Percentiles rank a stretch among this genome's conserved stretches.
These are phyloP conservation scores for Lachancea thermotolerans DNA, from an alignment of 805 yeast species.

Conservation along the genomic window DNA sequence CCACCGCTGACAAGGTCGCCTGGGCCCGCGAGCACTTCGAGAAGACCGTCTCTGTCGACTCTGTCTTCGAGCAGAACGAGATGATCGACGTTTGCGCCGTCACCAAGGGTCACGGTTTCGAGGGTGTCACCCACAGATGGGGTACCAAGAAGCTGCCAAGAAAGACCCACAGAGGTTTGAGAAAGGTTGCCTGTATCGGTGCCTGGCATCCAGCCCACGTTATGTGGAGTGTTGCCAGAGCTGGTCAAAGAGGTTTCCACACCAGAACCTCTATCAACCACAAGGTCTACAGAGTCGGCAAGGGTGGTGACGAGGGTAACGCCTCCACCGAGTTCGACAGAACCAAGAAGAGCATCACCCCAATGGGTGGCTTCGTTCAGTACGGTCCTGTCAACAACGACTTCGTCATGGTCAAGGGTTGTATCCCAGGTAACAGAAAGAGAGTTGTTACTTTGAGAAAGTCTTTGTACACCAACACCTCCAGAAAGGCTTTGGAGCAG, in stretches of 20 bases:
- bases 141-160: slow-evolving; percentile 99
- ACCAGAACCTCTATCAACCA: slow-evolving; percentile 99
- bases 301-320: slow-evolving; percentile 87
- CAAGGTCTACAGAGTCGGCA: slow-evolving; percentile 99
- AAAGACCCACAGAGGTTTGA: slow-evolving; percentile 99
- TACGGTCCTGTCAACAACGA: slow-evolving; percentile 98
- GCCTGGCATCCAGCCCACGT: slow-evolving; percentile 99
- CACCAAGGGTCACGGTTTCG: slow-evolving; percentile 99
- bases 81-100: slow-evolving; percentile 97
- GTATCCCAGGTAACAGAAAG: slow-evolving; percentile 99
- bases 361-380: slow-evolving; percentile 99
- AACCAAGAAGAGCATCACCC: slow-evolving; percentile 99
- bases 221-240: slow-evolving; percentile 99
- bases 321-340: slow-evolving; percentile 98
- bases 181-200: slow-evolving; percentile 99
- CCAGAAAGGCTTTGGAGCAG: slow-evolving; percentile 95
- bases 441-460: slow-evolving; percentile 98
- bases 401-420: slow-evolving; percentile 95
- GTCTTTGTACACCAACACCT: slow-evolving; percentile 94
- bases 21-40: slow-evolving; percentile 99
- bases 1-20: slow-evolving; percentile 92
- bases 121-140: slow-evolving; percentile 99
- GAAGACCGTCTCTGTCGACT: slow-evolving; percentile 93
- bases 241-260: slow-evolving; percentile 99
- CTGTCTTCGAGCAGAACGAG: slow-evolving; percentile 98